Base-by-base conservation (phyloP, 495 filamentous ascomycete species). In the Penicillium desertorum region DNA sequence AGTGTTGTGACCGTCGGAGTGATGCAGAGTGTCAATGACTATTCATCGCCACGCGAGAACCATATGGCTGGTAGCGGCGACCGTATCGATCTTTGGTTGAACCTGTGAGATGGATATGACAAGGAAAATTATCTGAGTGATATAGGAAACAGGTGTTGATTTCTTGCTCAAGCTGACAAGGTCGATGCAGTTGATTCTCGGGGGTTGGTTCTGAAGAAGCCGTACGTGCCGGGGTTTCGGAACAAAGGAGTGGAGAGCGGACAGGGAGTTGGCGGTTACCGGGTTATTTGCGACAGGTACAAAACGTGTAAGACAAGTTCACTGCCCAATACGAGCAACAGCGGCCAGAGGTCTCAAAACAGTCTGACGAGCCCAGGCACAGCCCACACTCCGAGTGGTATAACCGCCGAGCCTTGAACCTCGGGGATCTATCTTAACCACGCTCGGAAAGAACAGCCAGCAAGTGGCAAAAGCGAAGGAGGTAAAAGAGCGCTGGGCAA, bases 11-110 rank as follows among this genome's bases (percentile, higher is more conserved):
- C 11, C 60, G 48, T 34, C 45, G 54, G 47, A 58, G 20, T 45
- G 47, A 64, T 34, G 54, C 58, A 52, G 36, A 52, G 49, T 52
- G 55, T 66, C 66, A 72, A 42, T 62, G 60, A 48, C 59, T 58
- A 59, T 61, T 60, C 65, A 73, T 62, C 68, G 71, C 71, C 70
- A 76, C 72, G 60, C 32, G 51, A 42, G 52, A 14, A 55, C 20
- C 53, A 55, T 55, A 29, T 53, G 22, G 23, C 17, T 44, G 47
- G 22, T 48, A 32, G 42, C 27, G 41, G 62, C 64, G 49, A 64
- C 51, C 45, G 53, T 61, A 45, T 44, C 34, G 43, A 48, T 41
- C 19, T 27, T 17, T 16, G 39, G 16, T 32, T 25, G 17, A 30
- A 22, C 32, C 19, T 19, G 32, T 45, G 51, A 44, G 17, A 44